Evolutionary conservation across 805 yeast genomes (phyloP).

Genomic region (Yarrowia sp.): DNA sequence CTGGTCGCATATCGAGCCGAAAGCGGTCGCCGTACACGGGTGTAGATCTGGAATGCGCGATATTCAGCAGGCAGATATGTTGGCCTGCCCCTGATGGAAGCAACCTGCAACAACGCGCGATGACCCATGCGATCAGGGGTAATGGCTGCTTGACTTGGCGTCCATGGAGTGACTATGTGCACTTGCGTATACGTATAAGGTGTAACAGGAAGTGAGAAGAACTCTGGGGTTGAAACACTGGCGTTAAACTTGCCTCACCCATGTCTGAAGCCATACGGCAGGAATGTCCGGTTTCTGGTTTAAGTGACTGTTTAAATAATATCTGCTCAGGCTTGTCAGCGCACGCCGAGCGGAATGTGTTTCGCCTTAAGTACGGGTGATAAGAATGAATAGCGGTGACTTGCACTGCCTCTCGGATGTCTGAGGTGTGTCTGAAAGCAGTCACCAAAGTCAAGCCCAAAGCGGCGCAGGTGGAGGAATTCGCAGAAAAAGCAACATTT

Average conservation of each 20-base stretch:
- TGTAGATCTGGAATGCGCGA: neutral
- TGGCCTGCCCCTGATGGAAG: no score
- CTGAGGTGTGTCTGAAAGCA: neutral
- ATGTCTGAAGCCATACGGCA: neutral
- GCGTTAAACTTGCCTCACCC: no score
- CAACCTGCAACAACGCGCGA: no score
- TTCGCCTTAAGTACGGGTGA: no score
- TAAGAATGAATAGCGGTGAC: no score
- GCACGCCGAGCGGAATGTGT: no score
- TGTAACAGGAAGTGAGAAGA: neutral
- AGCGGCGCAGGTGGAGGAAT: neutral
- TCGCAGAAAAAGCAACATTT: neutral
- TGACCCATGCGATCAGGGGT: no score
- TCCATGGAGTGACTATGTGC: no score
- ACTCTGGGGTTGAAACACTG: neutral
- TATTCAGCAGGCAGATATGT: neutral
- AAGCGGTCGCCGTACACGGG: neutral
- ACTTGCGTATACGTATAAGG: neutral
- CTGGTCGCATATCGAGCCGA: neutral
- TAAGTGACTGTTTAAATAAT: no score
- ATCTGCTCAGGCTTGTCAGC: no score
- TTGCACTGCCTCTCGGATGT: no score
- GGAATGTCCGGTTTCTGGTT: neutral
- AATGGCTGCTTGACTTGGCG: no score
- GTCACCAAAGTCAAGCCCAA: neutral